Percentiles rank a stretch among this genome's conserved stretches.
These are phyloP conservation scores for Hibiscus syriacus DNA, from an alignment of 345 rosid species.

Conservation along the genomic window DNA sequence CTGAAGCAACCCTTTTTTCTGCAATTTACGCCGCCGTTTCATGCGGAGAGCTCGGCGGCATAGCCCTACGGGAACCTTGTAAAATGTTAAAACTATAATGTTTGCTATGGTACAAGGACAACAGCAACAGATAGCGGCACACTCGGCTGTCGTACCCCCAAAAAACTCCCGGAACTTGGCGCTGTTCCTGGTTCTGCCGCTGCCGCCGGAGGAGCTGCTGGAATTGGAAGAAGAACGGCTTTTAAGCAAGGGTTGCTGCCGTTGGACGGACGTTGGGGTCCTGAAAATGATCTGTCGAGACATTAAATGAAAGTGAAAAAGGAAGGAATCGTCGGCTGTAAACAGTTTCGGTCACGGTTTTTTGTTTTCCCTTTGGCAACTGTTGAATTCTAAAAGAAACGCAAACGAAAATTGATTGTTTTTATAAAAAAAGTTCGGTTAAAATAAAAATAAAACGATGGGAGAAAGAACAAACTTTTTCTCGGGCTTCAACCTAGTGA, in stretches of 20 bases:
- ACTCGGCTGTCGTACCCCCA: conserved; percentile 61
- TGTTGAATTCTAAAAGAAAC: no score
- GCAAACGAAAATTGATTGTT: not conserved
- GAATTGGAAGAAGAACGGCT: no score
- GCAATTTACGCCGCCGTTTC: conserved; percentile 29
- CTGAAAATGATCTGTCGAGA: conserved; percentile 2
- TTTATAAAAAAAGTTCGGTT: not conserved
- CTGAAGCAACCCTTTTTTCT: conserved; percentile 27
- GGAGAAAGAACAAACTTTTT: not conserved
- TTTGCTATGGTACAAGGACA: conserved; percentile 55
- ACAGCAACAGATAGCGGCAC: conserved; percentile 73
- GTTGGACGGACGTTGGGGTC: not conserved
- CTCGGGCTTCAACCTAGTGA: not conserved
- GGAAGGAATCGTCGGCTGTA: no score
- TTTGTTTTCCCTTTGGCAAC: not conserved
- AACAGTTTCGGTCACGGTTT: no score
- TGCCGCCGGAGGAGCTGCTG: no score
- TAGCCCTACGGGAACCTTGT: conserved; percentile 50
- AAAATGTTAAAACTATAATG: conserved; percentile 44
- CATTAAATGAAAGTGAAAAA: not conserved
- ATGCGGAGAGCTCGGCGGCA: conserved; percentile 37
- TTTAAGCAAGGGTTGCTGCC: conserved; percentile 13
- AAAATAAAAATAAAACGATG: not conserved
- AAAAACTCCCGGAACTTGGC: conserved; percentile 32
- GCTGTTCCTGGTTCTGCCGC: not conserved